phyloP scores from a whole-genome alignment of 2,329 filamentous ascomycete species.

The Diplodia seriata region DNA sequence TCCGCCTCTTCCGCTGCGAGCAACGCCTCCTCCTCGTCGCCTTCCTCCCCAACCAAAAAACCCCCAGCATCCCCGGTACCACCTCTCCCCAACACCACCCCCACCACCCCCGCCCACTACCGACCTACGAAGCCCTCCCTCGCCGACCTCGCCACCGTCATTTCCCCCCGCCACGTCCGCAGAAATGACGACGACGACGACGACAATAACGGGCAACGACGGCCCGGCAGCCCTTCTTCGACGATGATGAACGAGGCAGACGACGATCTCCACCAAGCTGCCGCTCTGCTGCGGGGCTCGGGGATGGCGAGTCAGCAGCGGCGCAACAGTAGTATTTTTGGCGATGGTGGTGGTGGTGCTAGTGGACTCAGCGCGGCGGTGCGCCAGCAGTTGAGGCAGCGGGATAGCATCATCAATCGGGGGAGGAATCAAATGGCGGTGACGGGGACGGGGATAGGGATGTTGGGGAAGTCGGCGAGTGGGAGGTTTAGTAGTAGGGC shows the following conservation, averaged over 20 bases:
- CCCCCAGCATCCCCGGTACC: not conserved
- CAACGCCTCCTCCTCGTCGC: not conserved
- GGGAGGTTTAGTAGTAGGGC: too few species aligned
- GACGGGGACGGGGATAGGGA: not conserved
- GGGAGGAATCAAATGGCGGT: slow-evolving; percentile 4
- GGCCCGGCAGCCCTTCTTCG: too few species aligned
- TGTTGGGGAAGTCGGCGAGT: not conserved
- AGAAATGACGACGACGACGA: not conserved
- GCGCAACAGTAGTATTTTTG: not conserved
- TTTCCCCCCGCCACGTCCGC: not conserved
- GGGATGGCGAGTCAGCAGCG: slow-evolving; percentile 14
- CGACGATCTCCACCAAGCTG: slow-evolving; percentile 20
- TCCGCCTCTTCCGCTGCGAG: not conserved
- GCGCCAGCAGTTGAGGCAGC: slow-evolving; percentile 15
- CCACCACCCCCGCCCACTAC: not conserved
- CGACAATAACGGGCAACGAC: not conserved
- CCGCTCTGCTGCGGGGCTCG: slow-evolving; percentile 8
- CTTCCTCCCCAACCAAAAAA: not conserved
- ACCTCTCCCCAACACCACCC: not conserved
- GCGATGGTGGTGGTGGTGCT: not conserved
- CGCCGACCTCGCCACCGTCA: slow-evolving; percentile 8
- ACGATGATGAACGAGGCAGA: too few species aligned
- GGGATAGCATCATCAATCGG: slow-evolving; percentile 29
- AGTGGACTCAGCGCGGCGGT: slow-evolving; percentile 17
- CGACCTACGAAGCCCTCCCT: not conserved